These are phyloP conservation scores for Nakazawaea ishiwadae DNA, from an alignment of 805 yeast species.

Conservation along the genomic window DNA sequence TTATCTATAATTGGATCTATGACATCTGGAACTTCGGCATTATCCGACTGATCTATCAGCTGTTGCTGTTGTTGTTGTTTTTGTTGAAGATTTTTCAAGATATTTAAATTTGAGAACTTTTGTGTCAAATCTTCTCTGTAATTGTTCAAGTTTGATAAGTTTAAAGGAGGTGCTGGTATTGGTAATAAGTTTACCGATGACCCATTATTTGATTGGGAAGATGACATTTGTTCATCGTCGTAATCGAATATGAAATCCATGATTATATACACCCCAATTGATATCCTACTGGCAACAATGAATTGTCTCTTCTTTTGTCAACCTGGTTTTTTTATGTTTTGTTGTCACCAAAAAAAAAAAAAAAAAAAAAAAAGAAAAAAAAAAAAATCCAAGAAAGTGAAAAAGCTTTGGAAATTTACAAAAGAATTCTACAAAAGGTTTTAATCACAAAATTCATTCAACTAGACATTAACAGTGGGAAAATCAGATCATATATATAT, in stretches of 20 bases:
- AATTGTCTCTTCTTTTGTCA: no score
- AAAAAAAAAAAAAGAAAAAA: no score
- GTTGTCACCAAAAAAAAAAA: neutral
- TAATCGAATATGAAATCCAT: slow-evolving; percentile 12
- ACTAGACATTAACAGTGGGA: no score
- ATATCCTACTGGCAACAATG: neutral
- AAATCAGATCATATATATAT: no score
- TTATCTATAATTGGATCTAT: slow-evolving; percentile 5
- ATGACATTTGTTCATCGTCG: neutral
- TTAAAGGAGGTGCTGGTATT: slow-evolving; percentile 36
- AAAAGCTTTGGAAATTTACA: no score
- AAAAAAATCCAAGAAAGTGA: no score
- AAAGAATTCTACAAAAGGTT: no score
- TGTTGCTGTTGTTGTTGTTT: slow-evolving; percentile 11
- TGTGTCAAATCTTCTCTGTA: slow-evolving; percentile 31
- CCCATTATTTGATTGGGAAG: neutral
- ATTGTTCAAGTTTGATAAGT: slow-evolving; percentile 30
- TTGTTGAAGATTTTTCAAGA: slow-evolving; percentile 22
- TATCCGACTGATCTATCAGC: neutral
- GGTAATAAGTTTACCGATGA: slow-evolving; percentile 16
- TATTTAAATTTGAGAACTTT: slow-evolving; percentile 29
- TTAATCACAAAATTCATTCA: no score
- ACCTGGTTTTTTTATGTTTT: neutral
- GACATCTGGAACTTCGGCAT: neutral
- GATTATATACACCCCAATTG: neutral